These are phyloP conservation scores for Euphorbia lathyris DNA, from an alignment of 345 rosid genomes.

Conservation along the genomic window DNA sequence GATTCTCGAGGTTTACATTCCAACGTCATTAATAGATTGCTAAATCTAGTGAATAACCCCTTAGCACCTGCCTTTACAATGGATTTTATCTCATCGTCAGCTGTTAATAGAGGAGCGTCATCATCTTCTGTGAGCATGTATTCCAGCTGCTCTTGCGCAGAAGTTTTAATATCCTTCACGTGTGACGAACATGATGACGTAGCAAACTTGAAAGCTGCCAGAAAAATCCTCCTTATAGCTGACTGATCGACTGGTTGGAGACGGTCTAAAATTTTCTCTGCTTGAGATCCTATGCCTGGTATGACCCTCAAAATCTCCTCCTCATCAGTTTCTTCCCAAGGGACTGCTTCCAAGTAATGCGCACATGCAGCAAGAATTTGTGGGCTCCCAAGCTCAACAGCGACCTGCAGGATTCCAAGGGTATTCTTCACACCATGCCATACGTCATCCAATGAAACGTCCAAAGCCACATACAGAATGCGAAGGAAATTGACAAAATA, in stretches of 20 bases:
- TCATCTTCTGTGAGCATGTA: constrained; percentile 93
- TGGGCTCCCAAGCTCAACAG: constrained; percentile 63
- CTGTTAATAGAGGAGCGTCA: constrained; percentile 63
- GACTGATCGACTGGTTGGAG: constrained; percentile 66
- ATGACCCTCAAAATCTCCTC: constrained; percentile 71
- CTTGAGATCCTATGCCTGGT: constrained; percentile 64
- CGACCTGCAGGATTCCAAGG: constrained; percentile 72
- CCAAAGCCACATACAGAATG: constrained; percentile 53
- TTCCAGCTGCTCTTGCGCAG: constrained; percentile 83
- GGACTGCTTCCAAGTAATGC: constrained; percentile 87
- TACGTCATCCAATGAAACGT: constrained; percentile 46
- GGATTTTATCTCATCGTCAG: constrained; percentile 54
- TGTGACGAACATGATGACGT: constrained; percentile 55
- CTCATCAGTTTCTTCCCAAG: constrained; percentile 95
- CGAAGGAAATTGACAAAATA: constrained; percentile 71
- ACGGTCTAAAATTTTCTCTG: constrained; percentile 69
- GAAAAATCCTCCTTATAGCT: constrained; percentile 49
- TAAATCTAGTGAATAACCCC: constrained; percentile 46
- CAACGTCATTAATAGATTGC: constrained; percentile 42
- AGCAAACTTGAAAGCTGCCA: constrained; percentile 61
- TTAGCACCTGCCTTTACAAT: constrained; percentile 61
- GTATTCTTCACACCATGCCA: constrained; percentile 79
- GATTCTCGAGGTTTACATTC: constrained; percentile 32
- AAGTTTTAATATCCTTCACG: constrained; percentile 54
- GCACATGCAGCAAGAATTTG: constrained; percentile 61